Evolutionary conservation across 2,329 filamentous ascomycete genomes (phyloP), one percentile per base, ranked within the genome.

Genomic region (Exophiala viscosa): DNA sequence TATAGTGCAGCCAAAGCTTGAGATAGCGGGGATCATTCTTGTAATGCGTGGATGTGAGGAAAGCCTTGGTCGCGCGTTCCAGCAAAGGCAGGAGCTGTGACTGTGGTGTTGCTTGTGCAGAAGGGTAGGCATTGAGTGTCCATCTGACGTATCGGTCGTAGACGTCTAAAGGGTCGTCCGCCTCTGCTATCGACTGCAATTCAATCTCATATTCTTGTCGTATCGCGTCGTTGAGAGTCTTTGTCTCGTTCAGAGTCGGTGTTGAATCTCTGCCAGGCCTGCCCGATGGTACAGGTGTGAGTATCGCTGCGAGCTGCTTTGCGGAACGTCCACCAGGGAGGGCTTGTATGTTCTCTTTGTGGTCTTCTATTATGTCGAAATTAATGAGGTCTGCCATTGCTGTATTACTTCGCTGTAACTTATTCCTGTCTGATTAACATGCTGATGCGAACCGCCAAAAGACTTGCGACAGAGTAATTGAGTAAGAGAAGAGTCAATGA

Each of bases 281-380:
- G 36, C 67, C 73, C 55, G 63, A 70, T 45, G 42, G 81, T 72
- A 36, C 79, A 76, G 36, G 81, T 78, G 49, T 88, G 78, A 57
- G 90, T 86, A 79, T 82, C 49, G 90, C 82, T 28, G 86, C 90
- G 46, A 99, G 85, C 48, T 93, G 91, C 73, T 85, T 88, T 41
- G 92, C 93, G 36, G 92, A 97, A 60, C 93, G 78, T 32, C 86
- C 93, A 58, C 89, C 87, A 13, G 92, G 91, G 10, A 99, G 80
- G 17, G 90, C 85, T 71, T 96, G 91, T 51, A 99, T 96, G 72
- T 99, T 99, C 74, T 99, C 93, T 73, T 99, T 99, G 65, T 96
- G 91, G 42, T 82, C 83, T 74, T 99, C 93, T 72, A 99, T 96
- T 59, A 96, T 82, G 64, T 95, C 88, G 74, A 99, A 97, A 73